Evolutionary conservation across 305 asterid genomes (phyloP), one percentile per base, ranked within the genome.

Genomic region (Solanum aculeatissimum): DNA sequence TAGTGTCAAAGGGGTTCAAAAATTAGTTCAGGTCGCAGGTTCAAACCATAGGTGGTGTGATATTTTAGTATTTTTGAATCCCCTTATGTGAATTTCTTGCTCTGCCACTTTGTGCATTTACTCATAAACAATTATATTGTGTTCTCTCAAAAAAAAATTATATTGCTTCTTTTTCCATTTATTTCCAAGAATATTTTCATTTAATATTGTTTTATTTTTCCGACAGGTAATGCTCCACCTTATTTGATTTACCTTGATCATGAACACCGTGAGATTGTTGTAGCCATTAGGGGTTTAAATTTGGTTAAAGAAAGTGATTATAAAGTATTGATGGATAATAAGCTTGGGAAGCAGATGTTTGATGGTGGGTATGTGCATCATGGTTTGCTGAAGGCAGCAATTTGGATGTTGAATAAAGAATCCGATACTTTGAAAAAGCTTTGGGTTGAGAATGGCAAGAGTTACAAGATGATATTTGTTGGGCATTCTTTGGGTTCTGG

Each of bases 401-500:
- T 86, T 49, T 96, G 98, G 98, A 83, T 96, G 83, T 71, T 96
- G 92, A 90, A 93, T 54, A 84, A 84, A 7, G 99, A 95, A 72
- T 90, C 97, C 62, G 98, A 91, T 82, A 88, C 88, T 51, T 82
- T 96, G 90, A 89, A 81, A 83, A 88, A 86, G 80, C 69, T 91
- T 87, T 97, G 99, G 99, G 91, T 89, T 86, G 97, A 96, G 87
- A 95, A 89, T 72, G 98, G 97, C 83, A 89, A 85, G 84, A 81
- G 87, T 54, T 95, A 95, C 89, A 95, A 87, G 91, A 92, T 95
- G 96, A 89, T 95, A 5, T 96, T 96, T 71, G 91, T 93, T 0
- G 99, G 99, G 68, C 99, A 96, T 89, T 96, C 98, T 62, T 88
- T 96, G 89, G 99, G 99, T 53, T 95, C 98, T 0, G 98, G 99